These are phyloP conservation scores for Backusella morwellensis DNA, from an alignment of 192 early-diverging fungal genomes.

Conservation along the genomic window DNA sequence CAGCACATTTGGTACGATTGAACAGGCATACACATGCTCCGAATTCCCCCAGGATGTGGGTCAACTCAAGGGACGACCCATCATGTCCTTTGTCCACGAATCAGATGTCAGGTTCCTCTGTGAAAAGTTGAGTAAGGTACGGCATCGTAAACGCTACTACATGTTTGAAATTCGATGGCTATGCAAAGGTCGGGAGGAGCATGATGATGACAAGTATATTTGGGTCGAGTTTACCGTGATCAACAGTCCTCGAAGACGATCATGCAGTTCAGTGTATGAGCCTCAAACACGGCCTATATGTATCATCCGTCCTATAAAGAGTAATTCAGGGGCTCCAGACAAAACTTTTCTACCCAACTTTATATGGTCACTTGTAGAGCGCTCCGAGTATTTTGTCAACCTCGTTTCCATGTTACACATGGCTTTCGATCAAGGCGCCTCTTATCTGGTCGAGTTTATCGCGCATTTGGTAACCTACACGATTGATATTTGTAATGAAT, in stretches of 20 bases:
- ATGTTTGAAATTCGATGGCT: conserved; percentile 16
- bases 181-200: not conserved
- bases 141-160: not conserved
- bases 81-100: conserved; percentile 27
- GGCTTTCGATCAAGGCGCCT: conserved; percentile 6
- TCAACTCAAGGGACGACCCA: conserved; percentile 15
- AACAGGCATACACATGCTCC: conserved; percentile 9
- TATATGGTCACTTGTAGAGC: not conserved
- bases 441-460: conserved; percentile 9
- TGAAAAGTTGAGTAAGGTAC: not conserved
- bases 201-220: not conserved
- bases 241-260: conserved; percentile 1
- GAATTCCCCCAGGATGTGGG: conserved; percentile 7
- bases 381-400: not conserved
- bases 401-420: not conserved
- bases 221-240: conserved; percentile 18
- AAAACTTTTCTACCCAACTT: not conserved
- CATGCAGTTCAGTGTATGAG: not conserved
- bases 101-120: conserved; percentile 17
- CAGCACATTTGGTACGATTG: conserved; percentile 24
- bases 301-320: not conserved
- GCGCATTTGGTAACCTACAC: not conserved
- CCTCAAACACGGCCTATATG: conserved; percentile 16
- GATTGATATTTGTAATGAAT: not conserved
- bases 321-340: not conserved